Conservation (phyloP, 805 yeast genomes). For the Candida ascalaphidarum region DNA sequence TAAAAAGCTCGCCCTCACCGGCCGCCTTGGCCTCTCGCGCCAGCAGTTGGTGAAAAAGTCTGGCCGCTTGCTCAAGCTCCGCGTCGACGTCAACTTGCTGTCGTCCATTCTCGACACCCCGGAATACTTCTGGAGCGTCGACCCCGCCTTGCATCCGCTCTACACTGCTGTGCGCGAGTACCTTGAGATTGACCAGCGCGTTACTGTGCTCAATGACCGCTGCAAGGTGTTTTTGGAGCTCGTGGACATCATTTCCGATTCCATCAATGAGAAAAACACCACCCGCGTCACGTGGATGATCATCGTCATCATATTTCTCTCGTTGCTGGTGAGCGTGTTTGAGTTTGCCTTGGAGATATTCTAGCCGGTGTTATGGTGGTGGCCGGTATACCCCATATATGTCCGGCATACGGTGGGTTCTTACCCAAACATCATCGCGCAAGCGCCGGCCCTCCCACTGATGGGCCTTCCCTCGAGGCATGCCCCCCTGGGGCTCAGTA, state of each 20-base stretch:
- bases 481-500: conserved; percentile 25
- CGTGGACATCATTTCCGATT: conserved; percentile 86
- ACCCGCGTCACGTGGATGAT: conserved; percentile 87
- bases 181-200: conserved; percentile 90
- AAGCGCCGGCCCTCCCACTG: too few species aligned
- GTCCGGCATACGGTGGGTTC: too few species aligned
- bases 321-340: conserved; percentile 65
- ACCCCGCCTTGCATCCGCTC: conserved; percentile 90
- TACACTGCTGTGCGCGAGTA: conserved; percentile 87
- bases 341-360: conserved; percentile 55
- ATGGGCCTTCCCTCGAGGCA: conserved; percentile 24
- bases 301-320: conserved; percentile 70
- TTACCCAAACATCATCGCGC: too few species aligned
- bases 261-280: conserved; percentile 89
- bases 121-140: conserved; percentile 90
- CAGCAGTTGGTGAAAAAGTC: conserved; percentile 81
- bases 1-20: conserved; percentile 81
- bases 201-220: conserved; percentile 85
- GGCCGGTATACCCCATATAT: too few species aligned
- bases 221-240: conserved; percentile 92
- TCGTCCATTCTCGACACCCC: conserved; percentile 93
- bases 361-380: conserved; percentile 1
- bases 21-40: conserved; percentile 75
- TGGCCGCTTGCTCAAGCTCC: conserved; percentile 79
- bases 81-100: conserved; percentile 89